A percentile compares a stretch with the other conserved stretches of the same genome.
These are phyloP conservation scores for Calocybe gangraenosa DNA, from an alignment of 768 basidiomycete species.

Conservation along the genomic window DNA sequence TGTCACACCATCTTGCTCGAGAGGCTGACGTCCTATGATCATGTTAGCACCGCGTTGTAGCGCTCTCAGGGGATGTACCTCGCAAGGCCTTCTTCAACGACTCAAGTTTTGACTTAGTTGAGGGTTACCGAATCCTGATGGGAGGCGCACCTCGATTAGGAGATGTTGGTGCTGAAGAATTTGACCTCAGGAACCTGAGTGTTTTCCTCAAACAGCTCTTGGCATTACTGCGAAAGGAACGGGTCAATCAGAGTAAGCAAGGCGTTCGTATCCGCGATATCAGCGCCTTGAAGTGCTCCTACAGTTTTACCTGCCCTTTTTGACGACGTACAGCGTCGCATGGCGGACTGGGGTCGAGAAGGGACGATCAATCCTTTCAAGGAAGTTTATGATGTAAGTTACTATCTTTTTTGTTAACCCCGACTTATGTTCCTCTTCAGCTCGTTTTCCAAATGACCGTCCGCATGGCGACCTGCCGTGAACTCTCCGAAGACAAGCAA, in stretches of 20 bases:
- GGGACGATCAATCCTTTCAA: constrained; percentile 16
- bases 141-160: constrained; percentile 14
- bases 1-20: neutral
- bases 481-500: constrained; percentile 15
- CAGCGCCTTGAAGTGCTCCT: neutral
- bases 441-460: constrained; percentile 19
- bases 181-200: neutral
- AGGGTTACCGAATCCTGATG: constrained; percentile 22
- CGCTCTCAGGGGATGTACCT: constrained; percentile 19
- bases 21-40: no score
- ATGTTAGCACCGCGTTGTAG: constrained; percentile 20
- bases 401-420: neutral
- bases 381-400: constrained; percentile 15
- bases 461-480: constrained; percentile 15
- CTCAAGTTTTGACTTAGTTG: constrained; percentile 15
- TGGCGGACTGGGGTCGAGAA: constrained; percentile 13
- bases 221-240: constrained; percentile 8
- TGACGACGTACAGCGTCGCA: constrained; percentile 14
- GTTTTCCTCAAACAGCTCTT: constrained; percentile 7
- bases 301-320: constrained; percentile 16
- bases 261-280: neutral
- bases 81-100: constrained; percentile 22
- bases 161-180: constrained; percentile 16
- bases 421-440: neutral
- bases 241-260: constrained; percentile 7